Evolutionary conservation across 768 basidiomycete genomes (phyloP).

Genomic region (Mrakia frigida): DNA sequence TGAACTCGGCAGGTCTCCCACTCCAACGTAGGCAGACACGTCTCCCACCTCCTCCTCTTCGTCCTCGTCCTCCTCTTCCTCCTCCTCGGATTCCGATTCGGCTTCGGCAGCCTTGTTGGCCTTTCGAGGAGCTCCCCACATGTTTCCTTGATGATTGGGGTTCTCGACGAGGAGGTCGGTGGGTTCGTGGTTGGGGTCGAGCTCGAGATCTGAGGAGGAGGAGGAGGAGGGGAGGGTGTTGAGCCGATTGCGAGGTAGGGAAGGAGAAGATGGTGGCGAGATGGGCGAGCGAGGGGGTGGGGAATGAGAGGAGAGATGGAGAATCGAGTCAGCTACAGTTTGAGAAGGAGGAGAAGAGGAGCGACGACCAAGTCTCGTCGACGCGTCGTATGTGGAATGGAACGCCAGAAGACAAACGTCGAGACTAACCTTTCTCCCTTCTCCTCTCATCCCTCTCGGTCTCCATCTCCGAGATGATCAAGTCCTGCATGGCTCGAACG

Average conservation of each 20-base stretch:
- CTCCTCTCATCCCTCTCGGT: constrained; percentile 37
- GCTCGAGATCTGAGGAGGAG: constrained; percentile 15
- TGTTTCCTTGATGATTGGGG: constrained; percentile 54
- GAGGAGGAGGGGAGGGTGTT: no score
- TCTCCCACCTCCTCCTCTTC: constrained; percentile 17
- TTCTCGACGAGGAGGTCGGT: constrained; percentile 64
- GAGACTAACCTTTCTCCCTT: constrained; percentile 37
- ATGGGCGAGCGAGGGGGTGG: no score
- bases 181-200: constrained; percentile 51
- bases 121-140: constrained; percentile 20
- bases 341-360: background rate
- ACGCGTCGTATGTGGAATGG: no score
- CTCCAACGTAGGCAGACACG: background rate
- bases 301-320: background rate
- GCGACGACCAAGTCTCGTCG: no score
- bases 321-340: background rate
- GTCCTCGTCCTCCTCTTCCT: constrained; percentile 19
- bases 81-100: constrained; percentile 12
- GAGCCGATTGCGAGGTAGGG: background rate
- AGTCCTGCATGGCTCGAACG: constrained; percentile 43
- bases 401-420: background rate
- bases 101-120: background rate
- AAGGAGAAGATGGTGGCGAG: background rate
- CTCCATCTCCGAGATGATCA: constrained; percentile 44
- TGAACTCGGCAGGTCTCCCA: background rate